A percentile compares a stretch with the other conserved stretches of the same genome.
Conservation (phyloP, 768 basidiomycete genomes). For the Porphyrellus cyaneotinctus region DNA sequence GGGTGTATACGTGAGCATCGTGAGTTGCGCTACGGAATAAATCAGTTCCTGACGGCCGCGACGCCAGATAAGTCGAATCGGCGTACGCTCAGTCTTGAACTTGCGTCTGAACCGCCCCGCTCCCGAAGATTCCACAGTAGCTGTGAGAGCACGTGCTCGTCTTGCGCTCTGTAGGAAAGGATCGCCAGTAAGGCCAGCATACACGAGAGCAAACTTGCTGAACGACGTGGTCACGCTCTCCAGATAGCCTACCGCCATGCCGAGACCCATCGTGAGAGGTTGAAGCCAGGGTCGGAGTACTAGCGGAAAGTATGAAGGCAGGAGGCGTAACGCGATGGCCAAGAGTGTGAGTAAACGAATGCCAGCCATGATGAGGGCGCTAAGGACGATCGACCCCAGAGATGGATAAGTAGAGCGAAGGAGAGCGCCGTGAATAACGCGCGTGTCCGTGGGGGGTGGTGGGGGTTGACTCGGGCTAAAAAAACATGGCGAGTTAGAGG, state of each 20-base stretch:
- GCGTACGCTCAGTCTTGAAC: slow-evolving; percentile 59
- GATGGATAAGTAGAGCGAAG: slow-evolving; percentile 78
- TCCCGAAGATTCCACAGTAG: slow-evolving; percentile 46
- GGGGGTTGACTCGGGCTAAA: slow-evolving; percentile 29
- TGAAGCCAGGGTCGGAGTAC: slow-evolving; percentile 40
- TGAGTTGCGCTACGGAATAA: slow-evolving; percentile 49
- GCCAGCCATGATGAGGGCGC: slow-evolving; percentile 70
- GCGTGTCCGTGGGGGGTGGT: slow-evolving; percentile 53
- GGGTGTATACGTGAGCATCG: slow-evolving; percentile 68
- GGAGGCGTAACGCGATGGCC: slow-evolving; percentile 46
- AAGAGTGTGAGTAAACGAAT: slow-evolving; percentile 57
- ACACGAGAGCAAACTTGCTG: slow-evolving; percentile 65
- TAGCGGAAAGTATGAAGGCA: slow-evolving; percentile 50
- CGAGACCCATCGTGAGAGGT: slow-evolving; percentile 34
- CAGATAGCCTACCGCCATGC: slow-evolving; percentile 41
- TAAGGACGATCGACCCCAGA: slow-evolving; percentile 72
- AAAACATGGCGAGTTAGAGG: slow-evolving; percentile 4
- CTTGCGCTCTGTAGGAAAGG: slow-evolving; percentile 58
- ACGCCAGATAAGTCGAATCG: background rate
- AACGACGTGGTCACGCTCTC: slow-evolving; percentile 48
- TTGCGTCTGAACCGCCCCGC: slow-evolving; percentile 41
- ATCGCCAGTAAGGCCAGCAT: slow-evolving; percentile 73
- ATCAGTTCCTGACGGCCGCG: background rate
- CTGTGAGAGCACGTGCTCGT: slow-evolving; percentile 53
- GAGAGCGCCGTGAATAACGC: slow-evolving; percentile 72